Conservation (phyloP, 345 rosid species). For the Eucalyptus dawsonii region DNA sequence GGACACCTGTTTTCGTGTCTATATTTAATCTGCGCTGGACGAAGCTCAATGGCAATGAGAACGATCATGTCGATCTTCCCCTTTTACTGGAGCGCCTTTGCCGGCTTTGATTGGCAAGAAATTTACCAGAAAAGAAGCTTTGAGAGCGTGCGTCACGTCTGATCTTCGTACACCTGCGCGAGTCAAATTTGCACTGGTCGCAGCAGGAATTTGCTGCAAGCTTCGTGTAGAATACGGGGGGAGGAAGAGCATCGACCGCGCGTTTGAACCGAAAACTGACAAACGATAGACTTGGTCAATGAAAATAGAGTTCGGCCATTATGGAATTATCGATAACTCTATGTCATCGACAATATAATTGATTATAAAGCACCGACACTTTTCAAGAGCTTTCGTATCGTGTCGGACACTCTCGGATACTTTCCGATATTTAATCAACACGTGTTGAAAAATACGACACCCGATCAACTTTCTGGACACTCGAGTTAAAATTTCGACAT, state of each 20-base stretch:
- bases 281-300: neutral
- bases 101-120: neutral
- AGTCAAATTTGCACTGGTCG: neutral
- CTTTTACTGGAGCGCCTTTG: neutral
- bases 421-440: rapidly evolving
- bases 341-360: rapidly evolving
- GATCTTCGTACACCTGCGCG: neutral
- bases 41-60: neutral
- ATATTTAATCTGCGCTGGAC: neutral
- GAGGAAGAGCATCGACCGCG: neutral
- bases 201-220: neutral
- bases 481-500: no score
- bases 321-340: no score
- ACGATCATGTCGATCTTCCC: neutral
- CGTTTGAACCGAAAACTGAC: neutral
- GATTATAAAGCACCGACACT: no score
- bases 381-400: rapidly evolving
- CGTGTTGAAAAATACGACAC: rapidly evolving
- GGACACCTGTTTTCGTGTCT: neutral
- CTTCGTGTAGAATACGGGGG: neutral
- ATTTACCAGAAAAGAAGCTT: neutral
- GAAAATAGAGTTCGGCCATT: no score
- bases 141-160: neutral
- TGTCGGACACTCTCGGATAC: rapidly evolving
- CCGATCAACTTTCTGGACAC: rapidly evolving